These are phyloP conservation scores for Sordariomycetes sp. DNA, from an alignment of 2,329 filamentous ascomycete genomes.

Conservation along the genomic window DNA sequence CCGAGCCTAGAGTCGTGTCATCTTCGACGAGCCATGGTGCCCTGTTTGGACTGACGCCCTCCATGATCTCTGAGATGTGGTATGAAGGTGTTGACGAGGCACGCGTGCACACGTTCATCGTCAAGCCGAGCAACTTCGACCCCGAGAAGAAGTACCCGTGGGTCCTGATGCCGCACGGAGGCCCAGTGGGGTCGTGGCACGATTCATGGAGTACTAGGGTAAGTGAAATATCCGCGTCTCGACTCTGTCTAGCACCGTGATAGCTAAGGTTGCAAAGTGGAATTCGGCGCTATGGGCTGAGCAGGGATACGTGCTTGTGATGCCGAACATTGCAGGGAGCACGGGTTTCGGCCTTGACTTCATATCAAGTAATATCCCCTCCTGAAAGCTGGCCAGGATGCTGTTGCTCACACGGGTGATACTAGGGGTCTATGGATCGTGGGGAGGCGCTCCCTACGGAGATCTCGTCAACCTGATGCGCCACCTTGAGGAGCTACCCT, in stretches of 20 bases:
- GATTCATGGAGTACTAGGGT: constrained; percentile 38
- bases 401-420: constrained; percentile 10
- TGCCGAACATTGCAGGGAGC: constrained; percentile 48
- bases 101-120: constrained; percentile 25
- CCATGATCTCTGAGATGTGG: constrained; percentile 29
- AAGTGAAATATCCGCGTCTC: constrained; percentile 9
- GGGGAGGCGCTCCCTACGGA: constrained; percentile 20
- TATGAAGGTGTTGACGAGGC: constrained; percentile 24
- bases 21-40: constrained; percentile 11
- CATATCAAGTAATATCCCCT: constrained; percentile 13
- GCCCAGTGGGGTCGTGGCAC: constrained; percentile 34
- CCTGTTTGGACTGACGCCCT: constrained; percentile 19
- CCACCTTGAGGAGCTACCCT: constrained; percentile 37
- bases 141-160: constrained; percentile 23
- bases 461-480: constrained; percentile 44
- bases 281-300: constrained; percentile 47
- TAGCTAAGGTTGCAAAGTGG: constrained; percentile 23
- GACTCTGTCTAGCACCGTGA: background rate
- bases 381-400: background rate
- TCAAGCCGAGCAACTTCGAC: constrained; percentile 26
- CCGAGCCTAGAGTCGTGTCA: background rate
- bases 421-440: constrained; percentile 36
- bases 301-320: constrained; percentile 49
- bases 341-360: constrained; percentile 40
- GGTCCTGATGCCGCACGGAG: constrained; percentile 24